Percentiles rank a stretch among this genome's conserved stretches.
Evolutionary conservation across 805 yeast genomes (phyloP).

Genomic region (Sugiyamaella smithiae): DNA sequence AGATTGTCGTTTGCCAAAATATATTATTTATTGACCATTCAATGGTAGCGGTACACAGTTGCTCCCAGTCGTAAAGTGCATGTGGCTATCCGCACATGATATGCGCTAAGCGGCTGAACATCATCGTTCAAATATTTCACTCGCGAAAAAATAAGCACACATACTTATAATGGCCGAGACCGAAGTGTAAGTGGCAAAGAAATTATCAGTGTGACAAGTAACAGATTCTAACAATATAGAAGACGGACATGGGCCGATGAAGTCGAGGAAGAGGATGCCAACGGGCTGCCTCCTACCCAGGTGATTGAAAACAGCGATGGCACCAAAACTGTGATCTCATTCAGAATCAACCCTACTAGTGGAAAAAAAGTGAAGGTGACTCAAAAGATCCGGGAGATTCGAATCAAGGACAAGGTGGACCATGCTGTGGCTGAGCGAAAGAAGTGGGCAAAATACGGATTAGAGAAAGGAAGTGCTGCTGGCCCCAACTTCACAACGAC

Average conservation of each 20-base stretch:
- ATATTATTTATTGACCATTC: not conserved
- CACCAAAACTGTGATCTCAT: slow-evolving; percentile 81
- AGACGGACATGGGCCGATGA: slow-evolving; percentile 60
- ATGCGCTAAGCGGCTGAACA: not conserved
- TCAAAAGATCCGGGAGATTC: slow-evolving; percentile 74
- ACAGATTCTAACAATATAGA: slow-evolving; percentile 7
- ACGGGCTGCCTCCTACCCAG: slow-evolving; percentile 60
- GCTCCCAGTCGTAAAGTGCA: not conserved
- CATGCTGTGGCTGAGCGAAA: slow-evolving; percentile 84
- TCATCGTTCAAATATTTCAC: not conserved
- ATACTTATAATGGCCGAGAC: slow-evolving; percentile 9
- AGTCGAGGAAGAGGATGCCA: slow-evolving; percentile 51
- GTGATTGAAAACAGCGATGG: slow-evolving; percentile 80
- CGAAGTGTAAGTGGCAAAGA: slow-evolving; percentile 7
- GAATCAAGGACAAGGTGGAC: slow-evolving; percentile 77
- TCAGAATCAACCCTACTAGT: slow-evolving; percentile 59
- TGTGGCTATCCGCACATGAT: not conserved
- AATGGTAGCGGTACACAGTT: not conserved
- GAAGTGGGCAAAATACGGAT: slow-evolving; percentile 86
- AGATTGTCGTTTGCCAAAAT: not conserved
- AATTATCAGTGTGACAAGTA: not conserved
- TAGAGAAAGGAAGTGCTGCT: slow-evolving; percentile 64
- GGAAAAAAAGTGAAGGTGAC: slow-evolving; percentile 87
- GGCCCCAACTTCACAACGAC: slow-evolving; percentile 92
- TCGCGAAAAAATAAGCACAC: not conserved